phyloP scores from a whole-genome alignment of 495 filamentous ascomycete genomes.

The Aspergillus heteromorphus region DNA sequence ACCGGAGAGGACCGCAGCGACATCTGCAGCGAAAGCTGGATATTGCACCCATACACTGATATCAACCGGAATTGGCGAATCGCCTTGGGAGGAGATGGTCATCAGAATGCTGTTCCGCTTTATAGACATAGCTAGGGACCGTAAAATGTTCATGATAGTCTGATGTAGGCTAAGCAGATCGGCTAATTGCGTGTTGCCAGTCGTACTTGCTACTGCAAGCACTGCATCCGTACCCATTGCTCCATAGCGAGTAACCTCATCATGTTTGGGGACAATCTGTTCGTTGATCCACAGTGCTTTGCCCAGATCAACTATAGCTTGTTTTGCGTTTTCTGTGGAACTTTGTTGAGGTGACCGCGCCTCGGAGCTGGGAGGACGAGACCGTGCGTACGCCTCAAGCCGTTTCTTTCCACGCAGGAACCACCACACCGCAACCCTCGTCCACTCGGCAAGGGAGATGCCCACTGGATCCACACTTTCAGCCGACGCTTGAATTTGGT shows the following conservation, averaged over 20 bases:
- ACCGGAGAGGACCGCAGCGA: constrained; percentile 59
- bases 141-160: constrained; percentile 54
- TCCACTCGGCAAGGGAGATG: constrained; percentile 57
- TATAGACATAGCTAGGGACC: constrained; percentile 73
- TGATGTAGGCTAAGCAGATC: constrained; percentile 51
- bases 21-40: constrained; percentile 62
- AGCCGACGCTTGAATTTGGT: constrained; percentile 64
- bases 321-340: constrained; percentile 34
- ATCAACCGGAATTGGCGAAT: constrained; percentile 62
- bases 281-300: constrained; percentile 79
- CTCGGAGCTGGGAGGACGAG: constrained; percentile 44
- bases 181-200: constrained; percentile 42
- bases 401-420: constrained; percentile 71
- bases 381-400: constrained; percentile 65
- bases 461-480: constrained; percentile 59
- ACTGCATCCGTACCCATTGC: constrained; percentile 40
- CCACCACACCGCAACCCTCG: constrained; percentile 77
- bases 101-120: constrained; percentile 72
- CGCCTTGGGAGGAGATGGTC: constrained; percentile 33
- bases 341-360: constrained; percentile 13
- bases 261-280: constrained; percentile 52
- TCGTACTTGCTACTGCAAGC: constrained; percentile 37
- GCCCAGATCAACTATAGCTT: constrained; percentile 72
- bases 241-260: constrained; percentile 46
- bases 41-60: constrained; percentile 71